Percentiles rank a stretch among this genome's conserved stretches.
phyloP scores from a whole-genome alignment of 208 protist species.

The Leishmania arabica region DNA sequence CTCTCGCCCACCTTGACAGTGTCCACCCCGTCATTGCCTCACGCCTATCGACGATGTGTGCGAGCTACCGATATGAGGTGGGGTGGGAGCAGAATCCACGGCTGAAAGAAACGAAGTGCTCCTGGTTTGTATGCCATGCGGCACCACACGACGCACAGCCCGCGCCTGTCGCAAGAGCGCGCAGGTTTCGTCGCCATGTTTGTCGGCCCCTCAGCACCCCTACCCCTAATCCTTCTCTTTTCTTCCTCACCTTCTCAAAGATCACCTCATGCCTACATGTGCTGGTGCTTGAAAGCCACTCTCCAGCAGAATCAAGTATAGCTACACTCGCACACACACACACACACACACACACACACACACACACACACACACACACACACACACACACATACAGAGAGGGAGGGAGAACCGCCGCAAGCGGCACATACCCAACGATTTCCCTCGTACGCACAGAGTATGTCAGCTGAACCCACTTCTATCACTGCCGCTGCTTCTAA shows the following conservation, averaged over 20 bases:
- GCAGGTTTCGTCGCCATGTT: not conserved
- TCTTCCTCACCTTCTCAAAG: not conserved
- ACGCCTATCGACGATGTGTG: not conserved
- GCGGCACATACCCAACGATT: not conserved
- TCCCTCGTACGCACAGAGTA: not conserved
- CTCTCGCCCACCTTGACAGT: not conserved
- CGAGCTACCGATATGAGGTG: not conserved
- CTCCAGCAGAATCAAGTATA: not conserved
- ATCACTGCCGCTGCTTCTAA: not conserved
- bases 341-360: not conserved
- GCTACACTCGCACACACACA: not conserved
- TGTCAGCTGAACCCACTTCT: slow-evolving; percentile 3
- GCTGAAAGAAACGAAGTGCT: not conserved
- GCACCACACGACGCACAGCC: not conserved
- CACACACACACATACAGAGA: no score
- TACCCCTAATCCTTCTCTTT: not conserved
- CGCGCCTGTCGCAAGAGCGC: not conserved
- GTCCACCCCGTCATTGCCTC: not conserved
- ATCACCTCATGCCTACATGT: not conserved
- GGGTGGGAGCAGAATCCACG: not conserved
- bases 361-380: slow-evolving; percentile 2
- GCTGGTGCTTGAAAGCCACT: not conserved
- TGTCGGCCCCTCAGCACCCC: not conserved
- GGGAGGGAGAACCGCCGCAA: not conserved
- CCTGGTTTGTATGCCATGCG: not conserved